Evolutionary conservation across 2,329 filamentous ascomycete species (phyloP).

Genomic region (Fusarium robinianum): DNA sequence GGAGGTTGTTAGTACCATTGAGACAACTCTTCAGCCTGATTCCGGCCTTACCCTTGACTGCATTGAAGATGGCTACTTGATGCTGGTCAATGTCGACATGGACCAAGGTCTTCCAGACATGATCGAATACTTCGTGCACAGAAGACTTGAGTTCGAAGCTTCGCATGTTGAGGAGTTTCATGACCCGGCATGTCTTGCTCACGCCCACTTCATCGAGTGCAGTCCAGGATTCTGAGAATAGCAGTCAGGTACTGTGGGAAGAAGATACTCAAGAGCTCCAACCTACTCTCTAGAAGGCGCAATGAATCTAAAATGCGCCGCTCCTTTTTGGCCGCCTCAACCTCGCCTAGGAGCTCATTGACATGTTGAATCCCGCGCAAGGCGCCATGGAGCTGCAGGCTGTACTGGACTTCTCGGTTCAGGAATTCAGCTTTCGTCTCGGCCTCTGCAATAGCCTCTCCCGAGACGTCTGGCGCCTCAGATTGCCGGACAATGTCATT

Average conservation of each 20-base stretch:
- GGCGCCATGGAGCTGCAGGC: conserved; percentile 57
- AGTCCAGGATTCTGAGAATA: conserved; percentile 60
- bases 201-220: conserved; percentile 63
- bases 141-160: conserved; percentile 68
- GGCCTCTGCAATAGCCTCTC: conserved; percentile 56
- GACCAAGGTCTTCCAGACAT: conserved; percentile 73
- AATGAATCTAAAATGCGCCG: conserved; percentile 61
- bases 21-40: background rate
- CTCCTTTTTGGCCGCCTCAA: conserved; percentile 61
- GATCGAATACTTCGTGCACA: conserved; percentile 68
- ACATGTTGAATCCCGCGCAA: conserved; percentile 59
- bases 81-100: conserved; percentile 60
- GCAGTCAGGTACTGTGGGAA: conserved; percentile 16
- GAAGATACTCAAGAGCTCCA: background rate
- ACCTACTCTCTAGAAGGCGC: conserved; percentile 59
- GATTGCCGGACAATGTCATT: conserved; percentile 80
- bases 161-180: conserved; percentile 67
- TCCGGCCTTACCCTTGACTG: conserved; percentile 53
- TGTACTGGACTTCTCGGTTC: conserved; percentile 62
- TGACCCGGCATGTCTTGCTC: conserved; percentile 64
- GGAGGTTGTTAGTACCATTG: conserved; percentile 23
- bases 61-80: conserved; percentile 60
- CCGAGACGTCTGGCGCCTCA: conserved; percentile 62
- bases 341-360: conserved; percentile 64
- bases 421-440: conserved; percentile 62